Conservation (phyloP, 2,329 filamentous ascomycete genomes). For the Verticillium longisporum region DNA sequence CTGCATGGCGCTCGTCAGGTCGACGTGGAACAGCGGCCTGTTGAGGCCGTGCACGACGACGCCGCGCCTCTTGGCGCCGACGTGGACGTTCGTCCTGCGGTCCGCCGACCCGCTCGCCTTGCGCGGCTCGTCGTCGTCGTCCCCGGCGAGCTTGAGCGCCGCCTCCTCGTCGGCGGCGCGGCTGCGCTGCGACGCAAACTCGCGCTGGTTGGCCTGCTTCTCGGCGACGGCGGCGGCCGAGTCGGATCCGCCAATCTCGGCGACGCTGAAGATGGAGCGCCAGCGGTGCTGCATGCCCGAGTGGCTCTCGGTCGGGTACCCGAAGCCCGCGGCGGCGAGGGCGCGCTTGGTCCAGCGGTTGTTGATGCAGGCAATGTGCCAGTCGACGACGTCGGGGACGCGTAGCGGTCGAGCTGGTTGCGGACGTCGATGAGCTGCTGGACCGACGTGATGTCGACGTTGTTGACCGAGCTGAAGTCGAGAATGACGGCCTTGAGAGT, state of each 20-base stretch:
- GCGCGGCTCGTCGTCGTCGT: conserved; percentile 12
- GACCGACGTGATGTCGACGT: conserved; percentile 86
- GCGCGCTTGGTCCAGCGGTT: conserved; percentile 94
- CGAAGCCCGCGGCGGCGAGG: conserved; percentile 80
- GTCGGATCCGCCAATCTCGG: conserved; percentile 68
- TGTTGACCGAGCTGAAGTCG: conserved; percentile 90
- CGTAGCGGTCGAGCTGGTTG: conserved; percentile 85
- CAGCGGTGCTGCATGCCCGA: conserved; percentile 49
- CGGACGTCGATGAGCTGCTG: conserved; percentile 91
- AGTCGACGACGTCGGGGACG: conserved; percentile 74
- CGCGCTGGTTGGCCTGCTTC: conserved; percentile 46
- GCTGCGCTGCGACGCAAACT: conserved; percentile 1
- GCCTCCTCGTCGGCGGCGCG: conserved; percentile 23
- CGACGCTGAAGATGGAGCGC: conserved; percentile 94
- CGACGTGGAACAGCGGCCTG: conserved; percentile 87
- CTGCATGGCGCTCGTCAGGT: conserved; percentile 82
- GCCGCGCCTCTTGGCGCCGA: conserved; percentile 38
- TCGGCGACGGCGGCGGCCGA: conserved; percentile 67
- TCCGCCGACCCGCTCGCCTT: conserved; percentile 15
- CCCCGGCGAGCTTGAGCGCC: conserved; percentile 23
- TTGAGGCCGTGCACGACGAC: conserved; percentile 81
- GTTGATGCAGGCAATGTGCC: conserved; percentile 92
- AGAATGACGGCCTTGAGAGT: conserved; percentile 84
- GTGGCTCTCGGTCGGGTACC: conserved; percentile 57
- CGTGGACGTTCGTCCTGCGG: conserved; percentile 16